Base-by-base conservation (phyloP, 148 eudicot genomes). In the Hydrangea macrophylla region DNA sequence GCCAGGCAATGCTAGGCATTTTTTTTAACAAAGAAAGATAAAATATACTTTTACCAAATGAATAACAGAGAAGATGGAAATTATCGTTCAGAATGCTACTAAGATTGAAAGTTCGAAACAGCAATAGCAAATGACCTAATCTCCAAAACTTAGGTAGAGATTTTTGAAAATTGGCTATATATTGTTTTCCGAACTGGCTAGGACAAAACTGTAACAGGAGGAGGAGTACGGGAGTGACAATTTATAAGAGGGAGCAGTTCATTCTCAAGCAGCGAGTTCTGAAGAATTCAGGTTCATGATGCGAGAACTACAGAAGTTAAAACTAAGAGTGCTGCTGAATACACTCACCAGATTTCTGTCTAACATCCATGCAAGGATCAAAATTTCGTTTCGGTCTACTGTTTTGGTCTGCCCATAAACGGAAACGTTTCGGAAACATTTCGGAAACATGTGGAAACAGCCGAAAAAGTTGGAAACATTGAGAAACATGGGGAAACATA, bases 1-100 rank as follows among this genome's bases (percentile, higher is more conserved):
- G 89, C 73, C 74, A 76, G 24, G 44, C 23, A 6, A 18, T 48
- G 70, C 15, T 30, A 73, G 27, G 26, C 7, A 65, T 40, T 6
- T 37, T 65, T 56, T 35, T 15, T 36, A 53, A 64, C 1, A 55
- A 56, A 18, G 40, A 25, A 30, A 17, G 20, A 70, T 28, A 57
- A 23, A 65, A 54, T 67, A 53, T n/a, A n/a, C n/a, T n/a, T n/a
- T n/a, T n/a, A n/a, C n/a, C n/a, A n/a, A n/a, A n/a, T n/a, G n/a
- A n/a, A n/a, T n/a, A n/a, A n/a, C n/a, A n/a, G n/a, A n/a, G n/a
- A n/a, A n/a, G n/a, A n/a, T 15, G n/a, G 7, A 1, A 32, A 9
- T 23, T 36, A 20, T 9, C 9, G 2, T 61, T 23, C 18, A 61
- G 20, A 62, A 62, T 24, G 26, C 20, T 1, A 60, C 3, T 24